Base-by-base conservation (phyloP, 805 yeast genomes). In the Wickerhamiella spandovensis region DNA sequence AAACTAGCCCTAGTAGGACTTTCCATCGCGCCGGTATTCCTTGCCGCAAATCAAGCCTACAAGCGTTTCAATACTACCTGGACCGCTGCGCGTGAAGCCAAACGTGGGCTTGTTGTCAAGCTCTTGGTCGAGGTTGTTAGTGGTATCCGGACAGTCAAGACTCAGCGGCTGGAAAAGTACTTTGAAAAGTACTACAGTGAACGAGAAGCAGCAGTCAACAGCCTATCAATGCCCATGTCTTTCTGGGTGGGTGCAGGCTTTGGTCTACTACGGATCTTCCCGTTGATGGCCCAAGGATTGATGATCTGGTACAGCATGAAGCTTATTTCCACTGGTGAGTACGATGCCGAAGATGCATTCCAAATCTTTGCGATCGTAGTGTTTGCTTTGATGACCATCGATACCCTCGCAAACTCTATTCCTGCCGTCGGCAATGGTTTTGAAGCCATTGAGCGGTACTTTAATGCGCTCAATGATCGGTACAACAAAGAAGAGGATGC, bases 381-480 rank as follows among this genome's bases (percentile, higher is more conserved):
- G 1, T 86, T 90, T 61, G 79, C 95, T 0, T 68, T 86, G 28
- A 72, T 80, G 47, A 76, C 79, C 13, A 77, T 90, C 17, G 73
- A 80, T 3, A 68, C 73, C 20, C 59, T 84, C 23, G 66, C 88
- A 42, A 64, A 72, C 15, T 78, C 81, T 51, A 67, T 89, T n/a
- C 95, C 97, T 0, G 84, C 82, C 53, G 73, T 88, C 2, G 75
- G 82, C 20, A 75, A 88, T 52, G 95, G 95, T 0, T 81, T 85
- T 51, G 64, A 59, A 12, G 65, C 64, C 1, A 48, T 58, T 2
- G 39, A 48, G 3, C 51, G 61, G 10, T 25, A 65, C 8, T 18
- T 56, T 25, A 8, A 23, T 7, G 54, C 52, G 9, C 28, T 35
- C 17, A 13, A 21, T 37, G 39, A 21, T 20, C 32, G 20, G 18